These are phyloP conservation scores for Yamadazyma phyllophila DNA, from an alignment of 805 yeast species.

Conservation along the genomic window DNA sequence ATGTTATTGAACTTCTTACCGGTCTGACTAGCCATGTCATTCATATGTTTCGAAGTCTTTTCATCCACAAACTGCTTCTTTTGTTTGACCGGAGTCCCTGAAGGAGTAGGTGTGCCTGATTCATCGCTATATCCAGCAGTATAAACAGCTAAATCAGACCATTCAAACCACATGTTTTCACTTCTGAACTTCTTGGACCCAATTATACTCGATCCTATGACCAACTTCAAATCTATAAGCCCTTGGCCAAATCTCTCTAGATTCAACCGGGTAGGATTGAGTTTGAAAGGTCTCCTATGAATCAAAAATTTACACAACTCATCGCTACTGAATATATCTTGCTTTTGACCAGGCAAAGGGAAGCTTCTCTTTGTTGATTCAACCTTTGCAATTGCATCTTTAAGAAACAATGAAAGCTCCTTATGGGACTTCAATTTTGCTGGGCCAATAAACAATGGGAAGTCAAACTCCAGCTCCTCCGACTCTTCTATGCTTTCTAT, in stretches of 20 bases:
- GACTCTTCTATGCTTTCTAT: constrained; percentile 2
- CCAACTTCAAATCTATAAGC: constrained; percentile 32
- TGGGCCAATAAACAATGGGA: constrained; percentile 35
- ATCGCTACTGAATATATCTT: constrained; percentile 40
- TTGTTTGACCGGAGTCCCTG: constrained; percentile 4
- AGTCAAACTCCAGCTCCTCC: constrained; percentile 13
- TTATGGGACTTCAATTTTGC: constrained; percentile 15
- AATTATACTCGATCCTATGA: constrained; percentile 31
- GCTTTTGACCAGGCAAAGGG: constrained; percentile 39
- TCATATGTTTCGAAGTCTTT: constrained; percentile 14
- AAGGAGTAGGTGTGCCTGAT: background rate
- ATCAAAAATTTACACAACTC: constrained; percentile 26
- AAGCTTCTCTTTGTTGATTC: constrained; percentile 30
- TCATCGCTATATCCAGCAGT: constrained; percentile 13
- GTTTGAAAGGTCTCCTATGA: constrained; percentile 25
- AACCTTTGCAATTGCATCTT: constrained; percentile 21
- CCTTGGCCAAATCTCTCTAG: constrained; percentile 42
- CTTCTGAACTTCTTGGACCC: constrained; percentile 35
- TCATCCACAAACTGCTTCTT: constrained; percentile 7
- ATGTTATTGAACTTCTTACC: constrained; percentile 29
- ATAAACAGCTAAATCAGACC: constrained; percentile 34
- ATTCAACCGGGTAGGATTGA: constrained; percentile 35
- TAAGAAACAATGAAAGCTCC: constrained; percentile 23
- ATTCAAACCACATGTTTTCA: constrained; percentile 45
- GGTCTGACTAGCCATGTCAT: constrained; percentile 25